These are phyloP conservation scores for Moricandia arvensis DNA, from an alignment of 345 rosid species.

Conservation along the genomic window DNA sequence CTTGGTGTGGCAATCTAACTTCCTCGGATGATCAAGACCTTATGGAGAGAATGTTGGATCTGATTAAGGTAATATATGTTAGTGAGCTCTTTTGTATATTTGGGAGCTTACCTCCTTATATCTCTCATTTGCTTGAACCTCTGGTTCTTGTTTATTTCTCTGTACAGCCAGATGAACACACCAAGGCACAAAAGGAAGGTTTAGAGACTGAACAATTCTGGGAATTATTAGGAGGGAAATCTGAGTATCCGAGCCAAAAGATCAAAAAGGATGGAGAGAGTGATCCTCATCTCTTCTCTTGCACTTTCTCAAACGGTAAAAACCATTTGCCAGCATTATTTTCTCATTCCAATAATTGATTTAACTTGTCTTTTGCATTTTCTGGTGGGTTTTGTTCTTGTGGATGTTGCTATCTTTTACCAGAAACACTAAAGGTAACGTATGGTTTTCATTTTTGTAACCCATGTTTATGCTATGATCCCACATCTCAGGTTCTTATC, in stretches of 20 bases:
- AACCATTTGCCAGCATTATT: background rate
- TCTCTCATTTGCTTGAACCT: constrained; percentile 12
- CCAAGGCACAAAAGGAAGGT: constrained; percentile 90
- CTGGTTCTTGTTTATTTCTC: constrained; percentile 25
- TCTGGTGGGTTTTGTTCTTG: constrained; percentile 14
- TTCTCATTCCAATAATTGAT: background rate
- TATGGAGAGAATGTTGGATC: constrained; percentile 90
- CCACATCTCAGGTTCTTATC: background rate
- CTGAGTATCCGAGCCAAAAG: constrained; percentile 78
- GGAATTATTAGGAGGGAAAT: constrained; percentile 84
- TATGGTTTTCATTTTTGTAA: background rate
- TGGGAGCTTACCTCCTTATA: constrained; percentile 5
- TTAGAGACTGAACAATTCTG: constrained; percentile 90
- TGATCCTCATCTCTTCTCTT: constrained; percentile 93
- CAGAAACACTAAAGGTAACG: constrained; percentile 80
- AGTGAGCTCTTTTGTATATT: constrained; percentile 2
- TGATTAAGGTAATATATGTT: constrained; percentile 70
- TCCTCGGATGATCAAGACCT: constrained; percentile 75
- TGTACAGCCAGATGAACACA: constrained; percentile 78
- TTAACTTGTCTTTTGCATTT: background rate
- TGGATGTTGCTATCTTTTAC: constrained; percentile 25
- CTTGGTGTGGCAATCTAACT: constrained; percentile 91
- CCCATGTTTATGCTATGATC: constrained; percentile 11
- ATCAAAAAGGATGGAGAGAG: constrained; percentile 68
- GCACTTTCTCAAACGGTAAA: constrained; percentile 51